Evolutionary conservation across 345 rosid genomes (phyloP), one percentile per base, ranked within the genome.

Genomic region (Barbarea vulgaris): DNA sequence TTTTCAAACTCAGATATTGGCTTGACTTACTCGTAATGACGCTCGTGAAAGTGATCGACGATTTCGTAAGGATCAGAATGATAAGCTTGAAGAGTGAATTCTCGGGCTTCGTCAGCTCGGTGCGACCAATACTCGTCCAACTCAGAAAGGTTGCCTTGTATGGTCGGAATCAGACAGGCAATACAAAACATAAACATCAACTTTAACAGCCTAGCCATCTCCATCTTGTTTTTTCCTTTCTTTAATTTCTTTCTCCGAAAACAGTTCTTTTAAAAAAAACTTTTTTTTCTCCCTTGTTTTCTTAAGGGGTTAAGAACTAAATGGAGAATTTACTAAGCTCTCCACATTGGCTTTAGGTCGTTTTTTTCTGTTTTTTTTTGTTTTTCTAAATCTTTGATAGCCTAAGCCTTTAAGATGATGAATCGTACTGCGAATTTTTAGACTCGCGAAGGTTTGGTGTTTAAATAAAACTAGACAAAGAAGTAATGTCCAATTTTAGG

Each of bases 121-220:
- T 59, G 18, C 36, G 71, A 69, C 97, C 94, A 88, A 64, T 92
- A 90, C 9, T 82, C 85, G 19, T 92, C 96, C 27, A 72, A 70
- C 50, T 81, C 83, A 8, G 65, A 69, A 3, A 79, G 67, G 70
- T 84, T n/a, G 18, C 88, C 91, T 67, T n/a, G 33, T 31, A 67
- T 57, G 74, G 66, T 41, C 47, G 64, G 77, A 48, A 80, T 44
- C 37, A 75, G 19, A 65, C 70, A 37, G 50, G 50, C 80, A 64
- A 75, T 75, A 75, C 77, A 75, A 34, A 80, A 22, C 46, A 75
- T 13, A 44, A 65, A 60, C 47, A 80, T 70, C 80, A 80, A 75
- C 57, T 55, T 19, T 31, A 71, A 18, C 33, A 80, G 37, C 54
- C 60, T 80, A 64, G 70, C 70, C 54, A 50, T 70, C 77, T 70